phyloP scores from a whole-genome alignment of 2,329 filamentous ascomycete species.

The Fusarium sp. region DNA sequence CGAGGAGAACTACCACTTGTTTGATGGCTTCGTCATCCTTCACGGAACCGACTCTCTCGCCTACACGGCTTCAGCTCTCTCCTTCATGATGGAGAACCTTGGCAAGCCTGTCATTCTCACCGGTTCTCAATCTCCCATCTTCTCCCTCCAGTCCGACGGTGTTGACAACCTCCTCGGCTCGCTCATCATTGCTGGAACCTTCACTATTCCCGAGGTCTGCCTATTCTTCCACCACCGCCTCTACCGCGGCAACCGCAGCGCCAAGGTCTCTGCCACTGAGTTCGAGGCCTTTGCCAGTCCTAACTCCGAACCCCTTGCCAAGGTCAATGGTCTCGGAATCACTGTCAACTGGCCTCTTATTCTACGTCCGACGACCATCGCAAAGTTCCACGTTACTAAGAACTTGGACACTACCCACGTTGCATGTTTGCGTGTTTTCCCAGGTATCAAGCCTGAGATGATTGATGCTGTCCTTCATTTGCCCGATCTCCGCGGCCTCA shows the following conservation, averaged over 20 bases:
- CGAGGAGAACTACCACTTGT: conserved; percentile 87
- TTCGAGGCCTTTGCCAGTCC: conserved; percentile 92
- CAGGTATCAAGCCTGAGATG: conserved; percentile 95
- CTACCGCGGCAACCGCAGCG: conserved; percentile 89
- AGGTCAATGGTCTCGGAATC: conserved; percentile 85
- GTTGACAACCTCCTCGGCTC: conserved; percentile 92
- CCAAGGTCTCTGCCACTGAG: conserved; percentile 88
- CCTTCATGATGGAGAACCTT: conserved; percentile 93
- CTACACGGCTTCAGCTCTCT: conserved; percentile 91
- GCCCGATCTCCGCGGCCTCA: conserved; percentile 83
- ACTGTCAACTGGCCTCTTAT: conserved; percentile 87
- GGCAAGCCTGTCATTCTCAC: conserved; percentile 94
- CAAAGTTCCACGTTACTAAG: conserved; percentile 81
- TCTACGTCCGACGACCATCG: conserved; percentile 80
- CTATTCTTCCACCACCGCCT: conserved; percentile 95
- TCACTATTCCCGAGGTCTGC: conserved; percentile 93
- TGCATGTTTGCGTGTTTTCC: conserved; percentile 90
- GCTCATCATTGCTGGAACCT: conserved; percentile 91
- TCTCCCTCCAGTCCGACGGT: conserved; percentile 91
- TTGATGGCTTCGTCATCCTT: conserved; percentile 91
- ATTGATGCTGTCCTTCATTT: conserved; percentile 86
- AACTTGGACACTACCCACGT: conserved; percentile 90
- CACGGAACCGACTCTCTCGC: conserved; percentile 93
- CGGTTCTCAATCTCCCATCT: conserved; percentile 87
- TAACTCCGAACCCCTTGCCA: conserved; percentile 87